Base-by-base conservation (phyloP, 305 asterid genomes). In the Fraxinus dipetala region DNA sequence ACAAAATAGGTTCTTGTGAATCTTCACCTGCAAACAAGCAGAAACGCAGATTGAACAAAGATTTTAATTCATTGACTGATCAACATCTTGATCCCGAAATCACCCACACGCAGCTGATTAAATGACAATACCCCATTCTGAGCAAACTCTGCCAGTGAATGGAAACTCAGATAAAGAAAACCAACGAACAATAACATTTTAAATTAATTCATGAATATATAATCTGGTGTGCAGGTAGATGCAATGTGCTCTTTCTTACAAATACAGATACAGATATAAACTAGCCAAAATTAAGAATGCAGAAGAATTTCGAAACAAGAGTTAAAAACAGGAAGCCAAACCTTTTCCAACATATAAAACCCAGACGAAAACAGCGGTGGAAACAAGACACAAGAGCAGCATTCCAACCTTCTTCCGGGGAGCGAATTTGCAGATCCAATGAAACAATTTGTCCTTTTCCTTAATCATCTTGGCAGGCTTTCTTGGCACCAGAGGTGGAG, bases 391-490 rank as follows among this genome's bases (percentile, higher is more conserved):
- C 84, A 92, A 74, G 73, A 93, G 92, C 85, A 93, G 88, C 98
- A 94, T 93, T 11, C 97, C 96, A 72, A 91, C 91, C 90, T 91
- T 90, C 83, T 90, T 94, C 61, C 97, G 84, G 20, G 97, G 96
- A 18, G 95, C 94, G 22, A 93, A 92, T 84, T 91, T 94, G 84
- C 87, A 87, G 91, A 94, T 89, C 94, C 94, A 90, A 43, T 84
- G 94, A 84, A 90, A 91, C 83, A 88, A 86, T 59, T 85, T 90
- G 3, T 94, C 97, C 91, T 91, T 92, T 81, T 91, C 96, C 86
- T 94, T 94, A 24, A 90, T 84, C 97, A 93, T 93, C 89, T 94
- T 94, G 20, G 89, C 85, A 61, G 92, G 89, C 85, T 94, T 94
- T 83, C 98, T 81, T 35, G 91, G 78, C 14, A 90, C 67, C 63